Evolutionary conservation across 2,329 filamentous ascomycete genomes (phyloP), one percentile per base, ranked within the genome.

Genomic region (Aspergillus latus): DNA sequence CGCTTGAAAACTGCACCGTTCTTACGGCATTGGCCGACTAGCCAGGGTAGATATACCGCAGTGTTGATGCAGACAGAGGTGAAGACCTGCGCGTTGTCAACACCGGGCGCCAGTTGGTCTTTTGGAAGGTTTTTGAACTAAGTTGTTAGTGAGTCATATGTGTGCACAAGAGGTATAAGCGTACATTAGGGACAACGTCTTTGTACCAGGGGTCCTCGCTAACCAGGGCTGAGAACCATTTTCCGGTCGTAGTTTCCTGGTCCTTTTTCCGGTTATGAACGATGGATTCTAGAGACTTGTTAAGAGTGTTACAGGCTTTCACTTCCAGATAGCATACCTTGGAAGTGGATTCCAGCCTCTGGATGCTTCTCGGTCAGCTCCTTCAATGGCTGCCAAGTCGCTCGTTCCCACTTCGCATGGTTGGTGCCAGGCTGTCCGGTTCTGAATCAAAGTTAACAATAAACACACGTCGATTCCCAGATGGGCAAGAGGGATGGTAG

Each of bases 21-120:
- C 64, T 84, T 85, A 29, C 89, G 80, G 71, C 90, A 95, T 75
- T 94, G 87, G 0, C 89, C 88, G 0, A 89, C 78, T 0, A 97
- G 85, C 85, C 89, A 97, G 3, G 90, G 85, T 2, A 97, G 84
- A 74, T 97, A 97, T 56, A 97, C 76, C 42, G 89, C 85, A 0
- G 90, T 90, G 76, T 97, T 97, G 72, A 97, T 93, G 75, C 92
- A 97, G 40, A 96, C 87, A 1, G 89, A 93, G 6, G 84, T 90
- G 72, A 94, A 96, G 54, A 82, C 79, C 49, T 84, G 89, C 26
- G 86, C 92, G 9, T 87, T 88, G 58, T 91, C 87, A 52, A 87
- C 83, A 15, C 83, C 89, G 0, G 76, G 65, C 0, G 84, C 83
- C 1, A 96, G 76, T 63, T 88, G 80, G 8, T 67, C 58, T 8